Conservation (phyloP, 108 stramenopile genomes). For the Epithemia pelagica region DNA sequence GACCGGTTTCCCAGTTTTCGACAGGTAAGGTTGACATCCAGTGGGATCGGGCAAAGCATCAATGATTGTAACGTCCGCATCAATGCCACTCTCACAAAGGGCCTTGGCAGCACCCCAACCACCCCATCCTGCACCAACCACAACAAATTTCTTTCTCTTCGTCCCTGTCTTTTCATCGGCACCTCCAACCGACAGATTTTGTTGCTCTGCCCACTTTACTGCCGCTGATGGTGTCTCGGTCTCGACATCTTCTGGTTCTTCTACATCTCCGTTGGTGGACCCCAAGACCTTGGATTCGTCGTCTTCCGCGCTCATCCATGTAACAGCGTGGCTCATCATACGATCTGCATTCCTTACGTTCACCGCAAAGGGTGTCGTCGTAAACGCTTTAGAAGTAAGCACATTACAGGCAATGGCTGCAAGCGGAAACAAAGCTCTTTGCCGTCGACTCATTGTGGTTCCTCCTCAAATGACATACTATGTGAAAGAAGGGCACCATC, state of each 20-base stretch:
- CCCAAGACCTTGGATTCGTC: neutral
- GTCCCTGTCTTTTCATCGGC: neutral
- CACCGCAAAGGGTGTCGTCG: too few species aligned
- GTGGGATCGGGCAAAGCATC: slow-evolving; percentile 85
- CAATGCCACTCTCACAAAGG: slow-evolving; percentile 48
- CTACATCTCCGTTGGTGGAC: neutral
- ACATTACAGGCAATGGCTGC: too few species aligned
- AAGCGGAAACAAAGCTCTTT: too few species aligned
- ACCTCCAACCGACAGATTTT: too few species aligned
- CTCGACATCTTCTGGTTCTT: too few species aligned
- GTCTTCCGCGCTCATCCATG: neutral
- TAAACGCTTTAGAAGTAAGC: too few species aligned
- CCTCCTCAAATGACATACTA: too few species aligned
- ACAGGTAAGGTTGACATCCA: slow-evolving; percentile 63
- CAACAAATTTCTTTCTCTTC: slow-evolving; percentile 52
- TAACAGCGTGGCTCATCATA: too few species aligned
- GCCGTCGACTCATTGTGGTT: too few species aligned
- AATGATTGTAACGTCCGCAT: slow-evolving; percentile 63
- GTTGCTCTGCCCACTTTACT: slow-evolving; percentile 15
- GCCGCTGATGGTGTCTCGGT: too few species aligned
- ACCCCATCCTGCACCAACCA: slow-evolving; percentile 91
- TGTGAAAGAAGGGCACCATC: too few species aligned
- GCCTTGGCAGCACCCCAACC: slow-evolving; percentile 94
- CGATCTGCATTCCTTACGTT: too few species aligned
- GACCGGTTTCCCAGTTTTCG: slow-evolving; percentile 68